Conservation (phyloP, 176 grass and related monocot genomes). For the Oryza nivara region DNA sequence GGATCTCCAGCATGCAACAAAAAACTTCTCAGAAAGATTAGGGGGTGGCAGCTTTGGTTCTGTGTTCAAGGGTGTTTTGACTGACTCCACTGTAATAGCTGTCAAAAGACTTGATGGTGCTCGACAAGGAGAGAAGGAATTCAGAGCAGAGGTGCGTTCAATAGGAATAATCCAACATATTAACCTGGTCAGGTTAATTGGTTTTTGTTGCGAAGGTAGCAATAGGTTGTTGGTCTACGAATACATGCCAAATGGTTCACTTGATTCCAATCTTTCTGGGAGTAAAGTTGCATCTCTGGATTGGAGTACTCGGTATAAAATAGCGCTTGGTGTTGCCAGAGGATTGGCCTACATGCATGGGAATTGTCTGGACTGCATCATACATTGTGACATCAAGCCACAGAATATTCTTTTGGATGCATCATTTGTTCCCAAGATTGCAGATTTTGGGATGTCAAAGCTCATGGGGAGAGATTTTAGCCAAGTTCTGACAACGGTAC, state of each 20-base stretch:
- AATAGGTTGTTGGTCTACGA: slow-evolving; percentile 37
- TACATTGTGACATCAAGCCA: slow-evolving; percentile 40
- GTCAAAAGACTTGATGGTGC: slow-evolving; percentile 40
- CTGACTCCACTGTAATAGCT: background rate
- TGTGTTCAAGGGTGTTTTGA: slow-evolving; percentile 36
- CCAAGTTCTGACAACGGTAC: slow-evolving; percentile 1
- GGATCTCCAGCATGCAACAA: slow-evolving; percentile 29
- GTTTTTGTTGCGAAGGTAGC: slow-evolving; percentile 20
- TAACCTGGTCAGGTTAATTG: slow-evolving; percentile 27
- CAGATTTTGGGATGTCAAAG: slow-evolving; percentile 41
- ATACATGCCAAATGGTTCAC: slow-evolving; percentile 31
- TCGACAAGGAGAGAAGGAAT: slow-evolving; percentile 42
- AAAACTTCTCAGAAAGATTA: slow-evolving; percentile 26
- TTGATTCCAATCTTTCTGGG: slow-evolving; percentile 24
- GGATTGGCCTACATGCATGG: slow-evolving; percentile 39
- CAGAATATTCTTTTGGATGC: slow-evolving; percentile 39
- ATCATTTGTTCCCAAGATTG: slow-evolving; percentile 18
- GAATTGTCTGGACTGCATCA: slow-evolving; percentile 38
- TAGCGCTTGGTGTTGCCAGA: slow-evolving; percentile 5
- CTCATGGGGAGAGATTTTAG: slow-evolving; percentile 27
- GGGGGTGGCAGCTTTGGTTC: slow-evolving; percentile 37
- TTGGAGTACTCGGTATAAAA: slow-evolving; percentile 27
- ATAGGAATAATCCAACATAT: slow-evolving; percentile 38
- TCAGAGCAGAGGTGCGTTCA: slow-evolving; percentile 42
- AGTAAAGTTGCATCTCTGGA: background rate